These are phyloP conservation scores for Rhizopogon rudus DNA, from an alignment of 768 basidiomycete species.

Conservation along the genomic window DNA sequence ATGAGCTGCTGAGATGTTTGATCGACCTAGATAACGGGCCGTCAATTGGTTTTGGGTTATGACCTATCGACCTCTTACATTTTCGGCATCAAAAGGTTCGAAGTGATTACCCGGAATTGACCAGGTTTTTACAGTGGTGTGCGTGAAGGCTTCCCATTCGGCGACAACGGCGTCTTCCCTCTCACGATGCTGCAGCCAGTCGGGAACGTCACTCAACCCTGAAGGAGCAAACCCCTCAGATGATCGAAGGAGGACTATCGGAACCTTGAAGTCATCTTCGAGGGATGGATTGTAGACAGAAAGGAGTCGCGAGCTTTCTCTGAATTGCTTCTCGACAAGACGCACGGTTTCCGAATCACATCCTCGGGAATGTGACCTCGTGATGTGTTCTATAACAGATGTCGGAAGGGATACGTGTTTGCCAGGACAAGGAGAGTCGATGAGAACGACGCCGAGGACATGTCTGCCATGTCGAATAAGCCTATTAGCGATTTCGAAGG, in stretches of 20 bases:
- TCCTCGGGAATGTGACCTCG: slow-evolving; percentile 28
- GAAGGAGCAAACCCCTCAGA: slow-evolving; percentile 37
- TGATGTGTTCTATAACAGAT: slow-evolving; percentile 41
- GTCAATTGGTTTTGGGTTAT: neutral
- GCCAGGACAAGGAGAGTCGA: slow-evolving; percentile 62
- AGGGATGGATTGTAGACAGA: slow-evolving; percentile 36
- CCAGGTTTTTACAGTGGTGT: slow-evolving; percentile 33
- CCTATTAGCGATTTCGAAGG: slow-evolving; percentile 57
- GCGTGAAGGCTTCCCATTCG: slow-evolving; percentile 46
- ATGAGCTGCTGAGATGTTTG: slow-evolving; percentile 20
- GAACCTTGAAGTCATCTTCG: slow-evolving; percentile 20
- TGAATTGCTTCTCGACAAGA: slow-evolving; percentile 45
- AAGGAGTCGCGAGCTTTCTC: slow-evolving; percentile 43
- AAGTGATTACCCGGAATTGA: slow-evolving; percentile 70
- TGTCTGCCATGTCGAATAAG: slow-evolving; percentile 33
- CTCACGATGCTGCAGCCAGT: slow-evolving; percentile 48
- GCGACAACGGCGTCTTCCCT: slow-evolving; percentile 25
- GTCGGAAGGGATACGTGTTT: slow-evolving; percentile 49
- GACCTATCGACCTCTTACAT: slow-evolving; percentile 35
- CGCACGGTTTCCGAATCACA: slow-evolving; percentile 25
- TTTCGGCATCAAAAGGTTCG: slow-evolving; percentile 42
- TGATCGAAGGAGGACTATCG: slow-evolving; percentile 51
- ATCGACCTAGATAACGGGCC: slow-evolving; percentile 5
- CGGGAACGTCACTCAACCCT: slow-evolving; percentile 32
- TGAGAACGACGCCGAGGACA: slow-evolving; percentile 56